Evolutionary conservation across 495 filamentous ascomycete genomes (phyloP).

Genomic region (Elaphomyces granulatus): DNA sequence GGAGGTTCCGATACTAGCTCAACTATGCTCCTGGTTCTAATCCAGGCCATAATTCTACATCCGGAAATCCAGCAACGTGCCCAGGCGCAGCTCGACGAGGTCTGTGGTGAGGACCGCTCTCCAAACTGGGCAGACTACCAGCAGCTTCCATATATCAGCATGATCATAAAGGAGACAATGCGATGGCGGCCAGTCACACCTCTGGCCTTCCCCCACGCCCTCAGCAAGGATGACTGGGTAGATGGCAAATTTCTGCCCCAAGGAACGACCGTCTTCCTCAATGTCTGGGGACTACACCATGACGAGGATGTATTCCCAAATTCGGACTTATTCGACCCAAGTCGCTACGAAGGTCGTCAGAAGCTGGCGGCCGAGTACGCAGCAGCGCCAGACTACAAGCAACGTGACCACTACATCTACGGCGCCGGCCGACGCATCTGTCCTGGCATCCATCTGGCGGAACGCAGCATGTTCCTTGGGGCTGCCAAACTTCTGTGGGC

Average conservation of each 20-base stretch:
- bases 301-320: constrained; percentile 23
- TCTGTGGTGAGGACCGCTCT: constrained; percentile 17
- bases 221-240: constrained; percentile 28
- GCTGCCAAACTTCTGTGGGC: constrained; percentile 40
- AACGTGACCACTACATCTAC: constrained; percentile 13
- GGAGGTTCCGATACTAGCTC: constrained; percentile 35
- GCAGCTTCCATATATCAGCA: constrained; percentile 27
- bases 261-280: constrained; percentile 17
- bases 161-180: constrained; percentile 24
- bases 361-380: constrained; percentile 26
- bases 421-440: constrained; percentile 13
- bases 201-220: constrained; percentile 20
- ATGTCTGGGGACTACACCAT: constrained; percentile 26
- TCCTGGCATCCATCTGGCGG: constrained; percentile 37
- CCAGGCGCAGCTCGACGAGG: constrained; percentile 18
- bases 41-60: constrained; percentile 13
- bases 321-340: constrained; percentile 24
- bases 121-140: constrained; percentile 23
- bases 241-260: constrained; percentile 38
- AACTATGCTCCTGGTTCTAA: constrained; percentile 17
- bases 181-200: constrained; percentile 24
- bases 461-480: constrained; percentile 34
- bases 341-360: constrained; percentile 22
- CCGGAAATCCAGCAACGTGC: constrained; percentile 18
- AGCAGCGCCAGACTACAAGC: constrained; percentile 1